phyloP scores from a whole-genome alignment of 2,329 filamentous ascomycete genomes.

The Paraconiothyrium brasiliense region DNA sequence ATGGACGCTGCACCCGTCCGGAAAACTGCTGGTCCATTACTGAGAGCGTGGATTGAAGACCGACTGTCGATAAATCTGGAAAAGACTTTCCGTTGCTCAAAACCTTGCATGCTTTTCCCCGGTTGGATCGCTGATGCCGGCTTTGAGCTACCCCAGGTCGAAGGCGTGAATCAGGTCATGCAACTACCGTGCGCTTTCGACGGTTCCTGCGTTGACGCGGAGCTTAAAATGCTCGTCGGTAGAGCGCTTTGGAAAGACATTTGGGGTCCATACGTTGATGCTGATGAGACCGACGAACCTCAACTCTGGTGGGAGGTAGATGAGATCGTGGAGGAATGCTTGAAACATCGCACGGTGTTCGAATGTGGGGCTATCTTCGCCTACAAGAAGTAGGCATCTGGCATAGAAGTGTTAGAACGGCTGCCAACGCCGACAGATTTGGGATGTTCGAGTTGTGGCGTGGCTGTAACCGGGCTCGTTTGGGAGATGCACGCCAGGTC shows the following conservation, averaged over 20 bases:
- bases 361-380: conserved; percentile 50
- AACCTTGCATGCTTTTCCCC: conserved; percentile 67
- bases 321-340: conserved; percentile 48
- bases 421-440: not conserved
- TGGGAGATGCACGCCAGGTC: not conserved
- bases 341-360: conserved; percentile 46
- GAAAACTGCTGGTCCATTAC: conserved; percentile 64
- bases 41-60: conserved; percentile 70
- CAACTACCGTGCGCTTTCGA: conserved; percentile 45
- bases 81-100: conserved; percentile 66
- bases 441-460: not conserved
- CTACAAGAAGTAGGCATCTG: conserved; percentile 34
- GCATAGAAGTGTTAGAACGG: not conserved
- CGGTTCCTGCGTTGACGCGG: conserved; percentile 33
- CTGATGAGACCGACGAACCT: conserved; percentile 40
- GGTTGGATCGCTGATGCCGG: conserved; percentile 67
- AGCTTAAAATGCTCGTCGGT: conserved; percentile 47
- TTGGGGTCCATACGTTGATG: conserved; percentile 49
- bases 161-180: conserved; percentile 34
- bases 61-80: conserved; percentile 69
- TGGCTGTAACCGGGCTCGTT: not conserved
- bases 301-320: conserved; percentile 53
- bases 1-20: conserved; percentile 70
- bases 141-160: conserved; percentile 48
- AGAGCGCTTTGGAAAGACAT: conserved; percentile 49